Conservation (phyloP, 768 basidiomycete genomes). For the Infundibulicybe gibba region DNA sequence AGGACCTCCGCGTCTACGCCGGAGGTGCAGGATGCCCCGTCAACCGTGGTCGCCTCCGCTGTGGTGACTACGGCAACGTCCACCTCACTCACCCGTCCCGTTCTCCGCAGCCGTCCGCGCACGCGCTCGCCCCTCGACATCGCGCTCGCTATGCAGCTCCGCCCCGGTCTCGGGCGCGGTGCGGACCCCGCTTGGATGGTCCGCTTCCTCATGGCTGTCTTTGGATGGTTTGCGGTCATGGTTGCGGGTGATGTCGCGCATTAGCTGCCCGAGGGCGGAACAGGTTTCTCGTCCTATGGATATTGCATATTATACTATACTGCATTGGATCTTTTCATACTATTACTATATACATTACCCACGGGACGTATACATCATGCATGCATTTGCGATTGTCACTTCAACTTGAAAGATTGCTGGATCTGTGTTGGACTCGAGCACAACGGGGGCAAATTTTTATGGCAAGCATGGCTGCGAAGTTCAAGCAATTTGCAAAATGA, state of each 20-base stretch:
- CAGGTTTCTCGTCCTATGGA: too few relatives aligned
- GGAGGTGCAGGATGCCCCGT: conserved; percentile 1
- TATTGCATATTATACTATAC: too few relatives aligned
- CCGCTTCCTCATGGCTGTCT: conserved; percentile 74
- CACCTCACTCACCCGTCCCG: background rate
- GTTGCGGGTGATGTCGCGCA: conserved; percentile 33
- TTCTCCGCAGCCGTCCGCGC: conserved; percentile 7
- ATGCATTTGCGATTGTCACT: too few relatives aligned
- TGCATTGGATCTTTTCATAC: too few relatives aligned
- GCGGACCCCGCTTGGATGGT: conserved; percentile 81
- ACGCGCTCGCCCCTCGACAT: conserved; percentile 52
- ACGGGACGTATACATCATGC: too few relatives aligned
- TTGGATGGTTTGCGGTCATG: conserved; percentile 72
- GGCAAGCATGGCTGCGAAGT: too few relatives aligned
- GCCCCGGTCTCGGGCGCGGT: conserved; percentile 65
- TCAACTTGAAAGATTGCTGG: too few relatives aligned
- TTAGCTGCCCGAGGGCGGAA: conserved; percentile 3
- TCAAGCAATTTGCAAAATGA: too few relatives aligned
- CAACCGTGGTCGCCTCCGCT: background rate
- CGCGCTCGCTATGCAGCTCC: conserved; percentile 75
- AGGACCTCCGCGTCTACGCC: background rate
- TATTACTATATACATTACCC: too few relatives aligned
- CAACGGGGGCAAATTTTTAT: too few relatives aligned
- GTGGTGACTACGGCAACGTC: background rate
- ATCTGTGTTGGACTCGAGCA: too few relatives aligned